Conservation (phyloP, 306 rosid genomes). For the Vigna trinervia region DNA sequence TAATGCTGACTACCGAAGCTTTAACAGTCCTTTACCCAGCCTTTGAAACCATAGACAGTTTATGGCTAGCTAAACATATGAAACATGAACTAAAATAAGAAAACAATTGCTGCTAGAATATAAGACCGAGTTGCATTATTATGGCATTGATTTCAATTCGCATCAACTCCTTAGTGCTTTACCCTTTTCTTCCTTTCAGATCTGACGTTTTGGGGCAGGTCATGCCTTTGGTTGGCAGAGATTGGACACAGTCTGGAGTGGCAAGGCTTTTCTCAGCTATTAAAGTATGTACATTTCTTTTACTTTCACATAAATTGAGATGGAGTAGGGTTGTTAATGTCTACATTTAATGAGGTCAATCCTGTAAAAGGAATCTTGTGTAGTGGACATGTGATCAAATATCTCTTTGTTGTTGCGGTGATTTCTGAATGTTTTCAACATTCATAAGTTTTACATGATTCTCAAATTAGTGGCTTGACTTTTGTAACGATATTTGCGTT, state of each 20-base stretch:
- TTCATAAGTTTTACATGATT: constrained; percentile 15
- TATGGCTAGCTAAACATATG: constrained; percentile 15
- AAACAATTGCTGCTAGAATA: background rate
- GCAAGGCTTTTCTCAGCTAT: constrained; percentile 92
- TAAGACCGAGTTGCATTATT: constrained; percentile 17
- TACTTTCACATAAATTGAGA: constrained; percentile 12
- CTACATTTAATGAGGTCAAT: constrained; percentile 20
- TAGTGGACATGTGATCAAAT: constrained; percentile 1
- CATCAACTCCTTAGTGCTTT: constrained; percentile 2
- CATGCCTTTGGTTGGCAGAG: constrained; percentile 98
- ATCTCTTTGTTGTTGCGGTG: constrained; percentile 17
- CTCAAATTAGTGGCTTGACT: constrained; percentile 24
- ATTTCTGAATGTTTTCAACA: constrained; percentile 9
- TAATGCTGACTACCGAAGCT: background rate
- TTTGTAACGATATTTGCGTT: background rate
- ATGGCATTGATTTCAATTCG: constrained; percentile 18
- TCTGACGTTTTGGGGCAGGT: constrained; percentile 98
- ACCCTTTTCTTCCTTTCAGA: constrained; percentile 52
- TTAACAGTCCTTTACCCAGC: background rate
- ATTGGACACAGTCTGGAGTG: constrained; percentile 97
- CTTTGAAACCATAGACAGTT: background rate
- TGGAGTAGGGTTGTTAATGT: constrained; percentile 29
- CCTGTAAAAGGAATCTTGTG: constrained; percentile 31
- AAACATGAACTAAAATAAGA: background rate
- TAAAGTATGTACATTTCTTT: constrained; percentile 60